phyloP scores from a whole-genome alignment of 331 rosid species.

The Arachis monticola region DNA sequence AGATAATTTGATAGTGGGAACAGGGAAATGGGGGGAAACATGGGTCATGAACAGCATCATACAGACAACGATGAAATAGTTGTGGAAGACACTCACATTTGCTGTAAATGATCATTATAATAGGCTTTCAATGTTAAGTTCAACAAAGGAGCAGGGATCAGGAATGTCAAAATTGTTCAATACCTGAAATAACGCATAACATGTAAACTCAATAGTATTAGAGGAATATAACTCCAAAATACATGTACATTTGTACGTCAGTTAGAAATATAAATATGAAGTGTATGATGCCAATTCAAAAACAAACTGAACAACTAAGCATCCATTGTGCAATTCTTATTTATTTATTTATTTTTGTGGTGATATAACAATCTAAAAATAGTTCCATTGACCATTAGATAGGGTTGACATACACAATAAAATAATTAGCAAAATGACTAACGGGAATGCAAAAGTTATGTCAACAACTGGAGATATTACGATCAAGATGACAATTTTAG shows the following conservation, averaged over 20 bases:
- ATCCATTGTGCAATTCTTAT: constrained; percentile 23
- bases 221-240: constrained; percentile 4
- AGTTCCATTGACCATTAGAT: background rate
- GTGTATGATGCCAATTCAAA: background rate
- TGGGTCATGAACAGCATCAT: constrained; percentile 4
- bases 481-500: constrained; percentile 25
- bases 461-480: constrained; percentile 5
- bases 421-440: background rate
- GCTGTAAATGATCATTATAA: constrained; percentile 43
- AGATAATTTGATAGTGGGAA: background rate
- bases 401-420: background rate
- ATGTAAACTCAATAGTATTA: background rate
- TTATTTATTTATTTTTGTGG: background rate
- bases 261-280: constrained; percentile 1
- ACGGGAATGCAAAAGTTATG: background rate
- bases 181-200: constrained; percentile 58
- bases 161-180: constrained; percentile 82
- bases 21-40: background rate
- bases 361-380: background rate
- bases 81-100: constrained; percentile 47
- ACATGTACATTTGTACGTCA: background rate
- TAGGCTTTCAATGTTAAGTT: constrained; percentile 70
- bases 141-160: constrained; percentile 92
- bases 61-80: constrained; percentile 14
- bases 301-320: background rate